Evolutionary conservation across 768 basidiomycete species (phyloP).

Genomic region (Coprinellus micaceus): DNA sequence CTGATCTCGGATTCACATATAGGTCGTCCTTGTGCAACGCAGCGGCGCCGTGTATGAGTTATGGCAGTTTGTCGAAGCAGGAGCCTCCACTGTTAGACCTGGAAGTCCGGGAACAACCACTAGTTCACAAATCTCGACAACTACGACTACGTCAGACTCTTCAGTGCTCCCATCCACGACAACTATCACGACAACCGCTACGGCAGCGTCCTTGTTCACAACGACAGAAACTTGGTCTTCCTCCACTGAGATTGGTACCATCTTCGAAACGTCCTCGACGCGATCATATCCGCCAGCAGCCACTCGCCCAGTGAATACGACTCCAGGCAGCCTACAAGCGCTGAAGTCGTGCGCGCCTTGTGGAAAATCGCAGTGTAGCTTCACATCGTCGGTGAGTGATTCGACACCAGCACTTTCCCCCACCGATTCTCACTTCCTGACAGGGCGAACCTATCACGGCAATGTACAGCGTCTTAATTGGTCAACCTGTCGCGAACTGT

Average conservation of each 20-base stretch:
- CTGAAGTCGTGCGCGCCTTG: neutral
- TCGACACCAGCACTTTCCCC: no score
- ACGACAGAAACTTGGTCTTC: no score
- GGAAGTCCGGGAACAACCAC: neutral
- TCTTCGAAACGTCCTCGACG: no score
- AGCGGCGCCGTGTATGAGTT: neutral
- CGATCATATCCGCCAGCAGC: no score
- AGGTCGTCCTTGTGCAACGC: neutral
- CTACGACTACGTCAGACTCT: no score
- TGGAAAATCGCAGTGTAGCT: neutral
- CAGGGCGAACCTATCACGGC: neutral
- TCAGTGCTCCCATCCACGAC: no score
- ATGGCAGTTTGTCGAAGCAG: neutral
- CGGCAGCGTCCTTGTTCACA: no score
- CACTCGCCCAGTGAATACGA: neutral
- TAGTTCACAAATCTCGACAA: no score
- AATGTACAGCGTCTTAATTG: neutral
- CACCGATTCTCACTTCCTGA: no score
- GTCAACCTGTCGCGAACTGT: neutral
- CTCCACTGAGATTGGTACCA: no score
- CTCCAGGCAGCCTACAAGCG: neutral
- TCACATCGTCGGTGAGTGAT: neutral
- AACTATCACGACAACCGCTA: no score
- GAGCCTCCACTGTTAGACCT: neutral
- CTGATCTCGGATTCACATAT: no score